Base-by-base conservation (phyloP, 768 basidiomycete species). In the Lentinula sp. region DNA sequence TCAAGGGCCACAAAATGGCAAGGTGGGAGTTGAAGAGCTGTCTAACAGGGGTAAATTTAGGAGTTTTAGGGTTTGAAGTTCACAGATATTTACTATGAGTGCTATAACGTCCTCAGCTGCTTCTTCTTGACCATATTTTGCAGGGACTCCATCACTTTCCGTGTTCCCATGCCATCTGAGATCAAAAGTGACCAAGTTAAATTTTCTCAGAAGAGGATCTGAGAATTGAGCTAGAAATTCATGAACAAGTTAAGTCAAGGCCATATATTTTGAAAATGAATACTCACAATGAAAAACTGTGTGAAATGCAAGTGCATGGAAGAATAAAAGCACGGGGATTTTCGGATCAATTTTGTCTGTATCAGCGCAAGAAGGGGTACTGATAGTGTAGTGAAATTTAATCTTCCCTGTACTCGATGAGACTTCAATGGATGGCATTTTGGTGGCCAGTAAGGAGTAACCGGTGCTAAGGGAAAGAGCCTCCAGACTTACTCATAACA, bases 211-310 rank as follows among this genome's bases (percentile, higher is more conserved):
- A 13, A 39, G 16, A 23, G 37, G 49, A 15, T 52, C 50, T 5
- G 37, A 18, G 48, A 60, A 60, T 60, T 60, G 59, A 18, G 49
- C 59, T 60, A n/a, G 33, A 41, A 2, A 55, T 36, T 33, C 7
- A 33, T 42, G 36, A 0, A 23, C 23, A 6, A 18, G 13, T 49
- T 10, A 13, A 12, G 7, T 10, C 37, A 12, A 8, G 41, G 28
- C 28, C 4, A 28, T 28, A 28, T 28, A 23, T 35, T 4, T 8
- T 1, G 35, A 54, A 13, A n/a, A 45, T 6, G 2, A 35, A 6
- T 16, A 52, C 59, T 16, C 12, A 53, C 59, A 41, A 18, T 60
- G 59, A 18, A 60, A 60, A 9, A 52, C 13, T 66, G 63, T 70
- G 28, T 51, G 67, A 16, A 70, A 41, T 3, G 59, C 49, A 1